Base-by-base conservation (phyloP, 306 rosid species). In the Cucurbita maxima region DNA sequence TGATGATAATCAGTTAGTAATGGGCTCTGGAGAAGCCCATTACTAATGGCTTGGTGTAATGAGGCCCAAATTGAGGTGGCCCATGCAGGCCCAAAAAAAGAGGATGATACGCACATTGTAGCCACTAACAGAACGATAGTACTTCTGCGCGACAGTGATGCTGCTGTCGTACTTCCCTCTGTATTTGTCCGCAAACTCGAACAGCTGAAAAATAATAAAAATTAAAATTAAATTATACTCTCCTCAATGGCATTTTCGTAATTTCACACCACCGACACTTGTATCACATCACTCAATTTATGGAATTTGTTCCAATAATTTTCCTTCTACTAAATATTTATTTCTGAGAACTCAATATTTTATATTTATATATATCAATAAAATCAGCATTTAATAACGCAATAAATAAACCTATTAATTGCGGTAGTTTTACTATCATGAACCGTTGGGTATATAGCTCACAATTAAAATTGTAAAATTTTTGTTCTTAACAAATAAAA, bases 141-240 rank as follows among this genome's bases (percentile, higher is more conserved):
- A 95, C 75, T 89, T 91, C 58, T 86, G 96, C 22, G 96, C 97
- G 50, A 85, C 97, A 1, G 79, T 85, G 19, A 95, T 91, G 60
- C 99, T 95, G 83, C 99, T 58, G 89, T 95, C 99, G 83, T 95
- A 95, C 73, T 95, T 95, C 68, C 99, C 99, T 79, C 99, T 89
- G 86, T 95, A 91, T 84, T 88, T 95, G 80, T 95, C 97, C 47
- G 99, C 99, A 77, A 95, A 88, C 78, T 89, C 96, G 72, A 95
- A 95, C 66, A 95, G 79, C 99, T 95, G 96, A 59, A 73, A 73
- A 16, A 16, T 5, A 55, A 37, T 36, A 40, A 8, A 6, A 0
- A 58, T 54, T 50, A 45, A 41, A 66, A 19, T 20, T 43, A 38
- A 13, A 30, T 30, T 30, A 30, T 38, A 22, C 13, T 58, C 43